phyloP scores from a whole-genome alignment of 352 stramenopile genomes.

The Pythium utonaiense region DNA sequence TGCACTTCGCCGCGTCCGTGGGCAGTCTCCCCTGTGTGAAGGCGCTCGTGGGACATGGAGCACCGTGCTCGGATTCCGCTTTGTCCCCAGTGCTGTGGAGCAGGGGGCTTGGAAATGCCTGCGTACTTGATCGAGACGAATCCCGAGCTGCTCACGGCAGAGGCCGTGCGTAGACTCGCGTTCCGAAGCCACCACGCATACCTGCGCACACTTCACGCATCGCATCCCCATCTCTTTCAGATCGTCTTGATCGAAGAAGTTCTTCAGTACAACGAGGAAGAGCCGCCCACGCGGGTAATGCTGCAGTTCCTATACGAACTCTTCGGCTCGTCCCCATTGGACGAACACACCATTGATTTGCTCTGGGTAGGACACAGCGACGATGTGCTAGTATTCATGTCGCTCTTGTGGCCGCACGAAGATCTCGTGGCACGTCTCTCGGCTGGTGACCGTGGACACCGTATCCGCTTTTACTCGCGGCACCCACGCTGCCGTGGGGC shows the following conservation, averaged over 20 bases:
- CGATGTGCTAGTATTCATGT: not conserved
- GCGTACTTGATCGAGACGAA: not conserved
- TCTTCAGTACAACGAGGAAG: too few relatives aligned
- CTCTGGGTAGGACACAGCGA: not conserved
- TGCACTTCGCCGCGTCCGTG: too few relatives aligned
- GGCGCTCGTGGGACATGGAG: not conserved
- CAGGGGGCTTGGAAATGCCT: not conserved
- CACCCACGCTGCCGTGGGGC: not conserved
- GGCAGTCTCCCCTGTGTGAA: not conserved
- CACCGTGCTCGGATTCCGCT: not conserved
- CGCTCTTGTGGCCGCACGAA: not conserved
- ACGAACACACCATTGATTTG: not conserved
- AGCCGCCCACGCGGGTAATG: not conserved
- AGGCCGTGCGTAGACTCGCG: too few relatives aligned
- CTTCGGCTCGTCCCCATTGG: not conserved
- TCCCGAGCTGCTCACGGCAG: too few relatives aligned
- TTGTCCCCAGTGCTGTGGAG: not conserved
- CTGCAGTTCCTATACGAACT: not conserved
- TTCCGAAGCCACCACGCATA: too few relatives aligned
- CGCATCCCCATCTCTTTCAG: too few relatives aligned
- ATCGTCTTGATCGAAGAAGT: too few relatives aligned
- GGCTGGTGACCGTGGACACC: not conserved
- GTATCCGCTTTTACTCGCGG: not conserved
- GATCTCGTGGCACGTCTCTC: not conserved
- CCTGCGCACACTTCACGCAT: too few relatives aligned